Evolutionary conservation across 805 yeast species (phyloP).

Genomic region (Candida ulmi): DNA sequence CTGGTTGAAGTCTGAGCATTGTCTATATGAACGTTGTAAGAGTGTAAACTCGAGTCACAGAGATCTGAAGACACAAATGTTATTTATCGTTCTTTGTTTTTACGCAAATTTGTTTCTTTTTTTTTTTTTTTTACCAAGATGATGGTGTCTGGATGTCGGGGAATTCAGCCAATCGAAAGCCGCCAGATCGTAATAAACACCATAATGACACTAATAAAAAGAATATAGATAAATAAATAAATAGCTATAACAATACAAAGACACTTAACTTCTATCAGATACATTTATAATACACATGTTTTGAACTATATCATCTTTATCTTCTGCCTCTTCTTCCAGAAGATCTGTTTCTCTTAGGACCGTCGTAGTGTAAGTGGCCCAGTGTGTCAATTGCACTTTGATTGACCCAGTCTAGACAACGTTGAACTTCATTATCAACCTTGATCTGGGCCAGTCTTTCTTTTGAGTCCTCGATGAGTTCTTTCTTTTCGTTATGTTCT

Average conservation of each 20-base stretch:
- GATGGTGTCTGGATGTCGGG: neutral
- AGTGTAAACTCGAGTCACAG: too few species aligned
- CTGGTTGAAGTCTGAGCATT: neutral
- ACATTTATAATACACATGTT: neutral
- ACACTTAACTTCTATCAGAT: neutral
- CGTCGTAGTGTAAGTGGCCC: constrained; percentile 54
- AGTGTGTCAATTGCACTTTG: constrained; percentile 45
- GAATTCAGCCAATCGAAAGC: neutral
- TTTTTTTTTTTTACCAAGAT: neutral
- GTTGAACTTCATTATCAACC: constrained; percentile 34
- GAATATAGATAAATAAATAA: too few species aligned
- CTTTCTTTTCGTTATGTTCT: constrained; percentile 28
- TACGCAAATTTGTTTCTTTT: neutral
- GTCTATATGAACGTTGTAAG: too few species aligned
- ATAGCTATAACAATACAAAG: too few species aligned
- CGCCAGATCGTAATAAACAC: neutral
- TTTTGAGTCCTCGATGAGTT: constrained; percentile 19
- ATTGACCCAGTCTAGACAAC: constrained; percentile 60
- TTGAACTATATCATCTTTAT: constrained; percentile 2
- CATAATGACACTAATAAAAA: too few species aligned
- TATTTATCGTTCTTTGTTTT: neutral
- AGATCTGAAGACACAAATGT: too few species aligned
- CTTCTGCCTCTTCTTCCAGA: constrained; percentile 7
- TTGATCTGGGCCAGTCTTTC: constrained; percentile 28
- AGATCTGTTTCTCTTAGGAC: constrained; percentile 18